These are phyloP conservation scores for Haplographium delicatum DNA, from an alignment of 495 filamentous ascomycete species.

Conservation along the genomic window DNA sequence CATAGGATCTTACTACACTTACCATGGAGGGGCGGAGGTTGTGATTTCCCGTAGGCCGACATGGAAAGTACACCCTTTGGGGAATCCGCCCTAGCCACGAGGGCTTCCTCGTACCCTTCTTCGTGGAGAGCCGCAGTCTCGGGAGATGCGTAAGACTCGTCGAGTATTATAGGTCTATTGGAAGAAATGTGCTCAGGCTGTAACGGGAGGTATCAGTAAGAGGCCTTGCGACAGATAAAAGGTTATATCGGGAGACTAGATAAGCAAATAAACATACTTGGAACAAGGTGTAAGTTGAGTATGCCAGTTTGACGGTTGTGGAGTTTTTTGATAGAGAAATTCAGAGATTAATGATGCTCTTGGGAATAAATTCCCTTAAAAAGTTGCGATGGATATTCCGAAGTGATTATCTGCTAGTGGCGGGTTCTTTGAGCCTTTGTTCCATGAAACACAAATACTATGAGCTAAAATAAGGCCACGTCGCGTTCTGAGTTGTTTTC, in stretches of 20 bases:
- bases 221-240: neutral
- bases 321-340: neutral
- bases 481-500: too few species aligned
- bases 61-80: slow-evolving; percentile 42
- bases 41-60: slow-evolving; percentile 50
- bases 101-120: slow-evolving; percentile 35
- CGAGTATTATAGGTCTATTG: slow-evolving; percentile 29
- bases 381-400: too few species aligned
- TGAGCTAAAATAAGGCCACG: too few species aligned
- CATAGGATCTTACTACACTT: slow-evolving; percentile 30
- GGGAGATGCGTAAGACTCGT: slow-evolving; percentile 30
- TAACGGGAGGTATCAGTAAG: slow-evolving; percentile 13
- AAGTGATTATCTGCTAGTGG: too few species aligned
- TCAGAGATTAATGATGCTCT: neutral
- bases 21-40: slow-evolving; percentile 40
- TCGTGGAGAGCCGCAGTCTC: slow-evolving; percentile 30
- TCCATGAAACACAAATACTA: too few species aligned
- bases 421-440: too few species aligned
- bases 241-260: neutral
- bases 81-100: slow-evolving; percentile 35
- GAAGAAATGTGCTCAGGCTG: slow-evolving; percentile 26
- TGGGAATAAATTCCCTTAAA: too few species aligned
- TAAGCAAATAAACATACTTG: slow-evolving; percentile 20
- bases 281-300: slow-evolving; percentile 24
- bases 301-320: slow-evolving; percentile 28